phyloP scores from a whole-genome alignment of 805 yeast genomes.

The Starmerella stigmatis region DNA sequence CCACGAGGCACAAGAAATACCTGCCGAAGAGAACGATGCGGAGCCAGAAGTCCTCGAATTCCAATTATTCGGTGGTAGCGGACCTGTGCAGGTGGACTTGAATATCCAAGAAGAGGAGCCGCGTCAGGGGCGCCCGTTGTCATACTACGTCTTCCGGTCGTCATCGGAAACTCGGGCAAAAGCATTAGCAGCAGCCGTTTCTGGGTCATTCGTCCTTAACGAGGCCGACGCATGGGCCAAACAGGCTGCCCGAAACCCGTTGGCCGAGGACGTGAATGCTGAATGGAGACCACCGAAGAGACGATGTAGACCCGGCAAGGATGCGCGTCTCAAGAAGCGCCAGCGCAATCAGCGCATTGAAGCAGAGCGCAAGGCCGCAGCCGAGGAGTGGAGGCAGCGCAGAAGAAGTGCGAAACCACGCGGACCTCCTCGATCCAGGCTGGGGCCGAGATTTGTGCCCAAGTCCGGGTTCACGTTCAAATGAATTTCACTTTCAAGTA shows the following conservation, averaged over 20 bases:
- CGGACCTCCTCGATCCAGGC: neutral
- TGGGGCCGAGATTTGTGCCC: too few relatives aligned
- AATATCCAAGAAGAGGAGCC: constrained; percentile 3
- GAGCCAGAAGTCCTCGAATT: constrained; percentile 10
- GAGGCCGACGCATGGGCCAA: constrained; percentile 14
- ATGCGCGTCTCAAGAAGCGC: constrained; percentile 16
- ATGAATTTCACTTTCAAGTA: neutral
- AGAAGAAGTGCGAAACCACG: neutral
- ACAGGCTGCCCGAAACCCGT: constrained; percentile 8
- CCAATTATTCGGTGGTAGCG: constrained; percentile 20
- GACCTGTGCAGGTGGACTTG: constrained; percentile 11
- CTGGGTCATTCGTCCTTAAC: constrained; percentile 14
- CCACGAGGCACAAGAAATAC: neutral
- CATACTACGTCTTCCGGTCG: constrained; percentile 13
- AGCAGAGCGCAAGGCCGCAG: constrained; percentile 10
- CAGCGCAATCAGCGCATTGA: constrained; percentile 4
- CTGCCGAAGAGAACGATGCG: constrained; percentile 1
- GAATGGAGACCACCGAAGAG: constrained; percentile 10
- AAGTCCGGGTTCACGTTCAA: neutral
- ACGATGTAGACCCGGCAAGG: constrained; percentile 24
- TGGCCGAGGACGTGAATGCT: constrained; percentile 23
- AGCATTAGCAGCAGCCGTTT: constrained; percentile 14
- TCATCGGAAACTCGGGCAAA: neutral
- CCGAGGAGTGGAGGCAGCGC: constrained; percentile 2
- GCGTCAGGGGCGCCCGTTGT: constrained; percentile 16